A percentile compares a stretch with the other conserved stretches of the same genome.
Conservation (phyloP, 768 basidiomycete species). For the Lactifluus subvellereus region DNA sequence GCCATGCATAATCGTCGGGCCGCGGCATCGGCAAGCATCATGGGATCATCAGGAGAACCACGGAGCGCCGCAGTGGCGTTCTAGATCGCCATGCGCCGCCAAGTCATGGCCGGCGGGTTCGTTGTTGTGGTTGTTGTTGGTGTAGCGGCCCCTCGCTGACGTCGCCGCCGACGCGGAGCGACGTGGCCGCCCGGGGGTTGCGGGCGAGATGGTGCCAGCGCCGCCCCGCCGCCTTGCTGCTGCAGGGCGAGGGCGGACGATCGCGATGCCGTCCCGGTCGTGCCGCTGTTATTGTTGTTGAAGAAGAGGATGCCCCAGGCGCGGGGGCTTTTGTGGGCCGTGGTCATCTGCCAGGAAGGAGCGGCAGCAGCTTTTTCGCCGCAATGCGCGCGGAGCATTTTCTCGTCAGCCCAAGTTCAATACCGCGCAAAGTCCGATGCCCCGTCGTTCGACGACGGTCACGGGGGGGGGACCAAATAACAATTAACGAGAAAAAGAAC, state of each 20-base stretch:
- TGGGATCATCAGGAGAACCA: constrained; percentile 18
- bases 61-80: constrained; percentile 17
- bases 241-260: background rate
- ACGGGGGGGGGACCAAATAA: no score
- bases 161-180: background rate
- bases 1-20: background rate
- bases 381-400: background rate
- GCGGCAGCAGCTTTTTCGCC: background rate
- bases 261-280: background rate
- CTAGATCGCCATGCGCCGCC: constrained; percentile 10
- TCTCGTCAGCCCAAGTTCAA: background rate
- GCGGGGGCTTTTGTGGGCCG: background rate
- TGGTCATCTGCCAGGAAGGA: background rate
- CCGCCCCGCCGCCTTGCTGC: background rate
- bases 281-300: background rate
- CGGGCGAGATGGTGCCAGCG: background rate
- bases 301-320: background rate
- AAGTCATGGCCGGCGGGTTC: constrained; percentile 2
- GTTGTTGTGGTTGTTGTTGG: background rate
- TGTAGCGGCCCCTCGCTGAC: no score
- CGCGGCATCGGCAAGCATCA: background rate
- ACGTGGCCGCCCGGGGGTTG: background rate
- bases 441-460: background rate
- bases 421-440: background rate
- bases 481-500: background rate